phyloP scores from a whole-genome alignment of 352 stramenopile genomes.

The Aphanomyces euteiches region DNA sequence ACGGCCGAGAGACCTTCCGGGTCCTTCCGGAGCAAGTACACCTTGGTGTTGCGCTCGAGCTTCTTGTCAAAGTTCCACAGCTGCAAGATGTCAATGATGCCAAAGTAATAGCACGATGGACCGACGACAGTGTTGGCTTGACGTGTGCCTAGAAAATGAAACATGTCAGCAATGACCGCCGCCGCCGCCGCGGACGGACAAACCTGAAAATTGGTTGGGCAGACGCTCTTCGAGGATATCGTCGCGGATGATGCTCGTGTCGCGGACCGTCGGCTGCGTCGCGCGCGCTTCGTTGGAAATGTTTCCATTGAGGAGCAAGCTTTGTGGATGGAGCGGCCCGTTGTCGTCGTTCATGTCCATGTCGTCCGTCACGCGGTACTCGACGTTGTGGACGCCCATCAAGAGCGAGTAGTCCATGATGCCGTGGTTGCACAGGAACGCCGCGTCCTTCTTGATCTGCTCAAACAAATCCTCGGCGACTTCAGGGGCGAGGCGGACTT shows the following conservation, averaged over 20 bases:
- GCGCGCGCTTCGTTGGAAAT: constrained; percentile 10
- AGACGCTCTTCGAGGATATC: constrained; percentile 20
- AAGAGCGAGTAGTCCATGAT: constrained; percentile 92
- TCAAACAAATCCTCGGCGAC: constrained; percentile 79
- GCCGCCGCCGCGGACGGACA: constrained; percentile 39
- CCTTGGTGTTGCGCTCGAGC: constrained; percentile 84
- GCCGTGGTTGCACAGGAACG: constrained; percentile 75
- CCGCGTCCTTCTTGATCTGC: constrained; percentile 79
- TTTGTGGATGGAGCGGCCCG: constrained; percentile 5
- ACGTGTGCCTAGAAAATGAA: constrained; percentile 43
- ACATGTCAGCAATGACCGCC: neutral
- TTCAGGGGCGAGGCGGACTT: constrained; percentile 68
- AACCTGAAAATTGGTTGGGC: neutral
- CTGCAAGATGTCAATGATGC: constrained; percentile 85
- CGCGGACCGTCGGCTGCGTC: constrained; percentile 5
- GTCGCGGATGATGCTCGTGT: constrained; percentile 34
- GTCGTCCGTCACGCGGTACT: constrained; percentile 83
- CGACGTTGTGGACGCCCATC: constrained; percentile 84
- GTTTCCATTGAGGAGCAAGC: constrained; percentile 35
- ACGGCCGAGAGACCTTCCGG: constrained; percentile 75
- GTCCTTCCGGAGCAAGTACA: constrained; percentile 76
- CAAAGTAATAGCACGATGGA: constrained; percentile 85
- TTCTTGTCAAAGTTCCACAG: constrained; percentile 90
- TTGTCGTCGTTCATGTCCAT: constrained; percentile 38
- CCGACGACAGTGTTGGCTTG: constrained; percentile 84